Evolutionary conservation across 192 early-diverging fungal genomes (phyloP), one percentile per base, ranked within the genome.

Genomic region (Backusella mclennaniae): DNA sequence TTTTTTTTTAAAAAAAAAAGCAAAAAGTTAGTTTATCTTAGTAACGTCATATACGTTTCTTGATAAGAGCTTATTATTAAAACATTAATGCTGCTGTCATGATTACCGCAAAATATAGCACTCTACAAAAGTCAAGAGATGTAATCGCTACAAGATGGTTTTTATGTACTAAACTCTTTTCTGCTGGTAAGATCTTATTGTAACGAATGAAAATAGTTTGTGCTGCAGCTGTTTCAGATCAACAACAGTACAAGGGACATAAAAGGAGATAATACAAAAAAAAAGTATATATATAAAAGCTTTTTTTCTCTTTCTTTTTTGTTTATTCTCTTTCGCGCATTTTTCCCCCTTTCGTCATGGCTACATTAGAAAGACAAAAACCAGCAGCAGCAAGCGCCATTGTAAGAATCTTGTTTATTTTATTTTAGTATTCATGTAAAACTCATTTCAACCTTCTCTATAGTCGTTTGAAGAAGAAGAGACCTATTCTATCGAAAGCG

Each of bases 281-380:
- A 33, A 33, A 33, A 33, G 3, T 26, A 3, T 33, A 33, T 39
- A 39, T 39, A 39, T 39, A 39, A 53, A 53, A 53, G 52, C 33
- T 74, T 19, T 63, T 66, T 74, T 52, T 74, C 63, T 66, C 21
- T 66, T 74, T 5, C 11, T 52, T 63, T 66, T 39, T 74, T 35
- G 63, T 39, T 12, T 52, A 35, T 66, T 74, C 15, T 66, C 35
- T 59, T 59, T 59, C 23, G n/a, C 23, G n/a, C 53, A 23, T 59
- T 53, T 66, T 75, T 67, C 11, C 39, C 38, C 21, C 23, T 23
- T 41, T 42, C 71, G 41, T 73, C 17, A 75, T 75, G 74, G 66
- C 74, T 33, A 75, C 74, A 21, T 66, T 75, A 67, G 35, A 75
- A 67, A 41, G 26, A 66, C 73, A 19, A 36, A 73, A 73, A 73